A percentile compares a stretch with the other conserved stretches of the same genome.
These are phyloP conservation scores for Erodium trifolium DNA, from an alignment of 441 rosid genomes.

Conservation along the genomic window DNA sequence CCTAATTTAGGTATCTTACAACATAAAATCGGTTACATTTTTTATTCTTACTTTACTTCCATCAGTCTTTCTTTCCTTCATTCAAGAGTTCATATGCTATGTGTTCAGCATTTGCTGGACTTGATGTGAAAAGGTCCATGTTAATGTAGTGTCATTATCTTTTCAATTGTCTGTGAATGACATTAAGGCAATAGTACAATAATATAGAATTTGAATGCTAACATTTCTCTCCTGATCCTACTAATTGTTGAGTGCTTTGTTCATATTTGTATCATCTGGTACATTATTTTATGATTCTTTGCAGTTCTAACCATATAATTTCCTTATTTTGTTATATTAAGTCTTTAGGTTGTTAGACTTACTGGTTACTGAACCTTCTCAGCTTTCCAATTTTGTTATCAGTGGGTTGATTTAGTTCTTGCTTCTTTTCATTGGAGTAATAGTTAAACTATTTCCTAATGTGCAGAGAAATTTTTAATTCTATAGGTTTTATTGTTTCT, in stretches of 20 bases:
- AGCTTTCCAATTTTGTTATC: background rate
- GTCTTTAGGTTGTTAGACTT: background rate
- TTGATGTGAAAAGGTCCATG: background rate
- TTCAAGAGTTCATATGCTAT: background rate
- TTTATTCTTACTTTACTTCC: background rate
- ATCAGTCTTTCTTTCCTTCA: background rate
- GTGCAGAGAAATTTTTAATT: background rate
- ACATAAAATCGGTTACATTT: background rate
- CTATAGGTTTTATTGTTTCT: background rate
- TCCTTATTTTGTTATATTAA: background rate
- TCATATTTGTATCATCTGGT: background rate
- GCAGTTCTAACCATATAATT: background rate
- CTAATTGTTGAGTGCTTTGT: background rate
- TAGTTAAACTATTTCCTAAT: background rate
- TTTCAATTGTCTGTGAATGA: background rate
- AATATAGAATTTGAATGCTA: background rate
- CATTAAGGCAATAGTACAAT: background rate
- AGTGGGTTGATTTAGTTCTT: constrained; percentile 4
- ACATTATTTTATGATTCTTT: background rate
- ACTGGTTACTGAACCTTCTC: background rate
- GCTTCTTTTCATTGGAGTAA: background rate
- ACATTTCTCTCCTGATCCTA: background rate
- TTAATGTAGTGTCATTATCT: background rate
- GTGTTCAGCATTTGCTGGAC: background rate
- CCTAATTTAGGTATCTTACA: background rate